phyloP scores from a whole-genome alignment of 192 early-diverging fungal genomes.

The Rhizophagus sp. region DNA sequence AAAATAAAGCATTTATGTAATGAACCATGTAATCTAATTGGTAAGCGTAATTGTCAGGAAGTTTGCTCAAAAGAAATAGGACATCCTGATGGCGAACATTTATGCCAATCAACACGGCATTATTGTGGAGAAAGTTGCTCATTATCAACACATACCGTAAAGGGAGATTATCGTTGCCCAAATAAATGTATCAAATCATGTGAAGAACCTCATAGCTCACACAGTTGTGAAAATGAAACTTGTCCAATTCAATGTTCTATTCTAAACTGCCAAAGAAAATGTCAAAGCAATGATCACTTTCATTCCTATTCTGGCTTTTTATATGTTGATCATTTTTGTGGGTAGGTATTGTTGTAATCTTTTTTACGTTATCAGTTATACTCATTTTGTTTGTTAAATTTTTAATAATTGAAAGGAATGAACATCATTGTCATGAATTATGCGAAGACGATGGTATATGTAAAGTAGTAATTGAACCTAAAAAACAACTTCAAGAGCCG shows the following conservation, averaged over 20 bases:
- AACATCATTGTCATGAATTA: conserved; percentile 28
- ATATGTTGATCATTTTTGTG: conserved; percentile 19
- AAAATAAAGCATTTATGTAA: conserved; percentile 4
- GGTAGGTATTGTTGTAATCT: neutral
- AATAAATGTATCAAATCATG: conserved; percentile 15
- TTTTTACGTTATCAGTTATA: neutral
- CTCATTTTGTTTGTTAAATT: neutral
- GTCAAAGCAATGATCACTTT: conserved; percentile 25
- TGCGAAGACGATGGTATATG: conserved; percentile 31
- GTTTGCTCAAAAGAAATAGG: conserved; percentile 30
- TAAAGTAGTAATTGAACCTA: conserved; percentile 10
- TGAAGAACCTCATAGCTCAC: neutral
- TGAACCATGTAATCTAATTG: neutral
- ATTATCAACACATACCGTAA: conserved; percentile 15
- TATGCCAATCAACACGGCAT: conserved; percentile 27
- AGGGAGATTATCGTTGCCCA: conserved; percentile 15
- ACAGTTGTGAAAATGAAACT: conserved; percentile 22
- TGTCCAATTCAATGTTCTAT: conserved; percentile 29
- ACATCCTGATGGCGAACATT: conserved; percentile 8
- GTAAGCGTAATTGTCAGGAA: conserved; percentile 23
- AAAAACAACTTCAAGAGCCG: conserved; percentile 10
- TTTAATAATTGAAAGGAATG: conserved; percentile 12
- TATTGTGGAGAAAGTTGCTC: conserved; percentile 33
- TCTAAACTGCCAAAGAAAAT: neutral
- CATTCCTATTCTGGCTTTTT: neutral